Conservation (phyloP, 345 rosid species). For the Camelina laxa region DNA sequence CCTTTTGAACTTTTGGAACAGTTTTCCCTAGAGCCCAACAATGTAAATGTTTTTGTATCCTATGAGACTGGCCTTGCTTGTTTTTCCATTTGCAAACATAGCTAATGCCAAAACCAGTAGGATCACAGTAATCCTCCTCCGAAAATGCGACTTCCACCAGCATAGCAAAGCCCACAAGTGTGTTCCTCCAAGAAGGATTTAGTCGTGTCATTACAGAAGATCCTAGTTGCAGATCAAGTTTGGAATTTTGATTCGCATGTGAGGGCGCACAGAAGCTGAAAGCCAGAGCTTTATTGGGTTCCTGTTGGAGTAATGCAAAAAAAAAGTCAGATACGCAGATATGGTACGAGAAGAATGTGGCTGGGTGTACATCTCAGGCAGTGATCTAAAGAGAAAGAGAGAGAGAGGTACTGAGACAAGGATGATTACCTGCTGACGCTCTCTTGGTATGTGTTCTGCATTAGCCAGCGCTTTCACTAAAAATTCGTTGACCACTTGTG, state of each 20-base stretch:
- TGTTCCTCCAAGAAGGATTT: not conserved
- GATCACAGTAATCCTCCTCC: not conserved
- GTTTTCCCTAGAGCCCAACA: not conserved
- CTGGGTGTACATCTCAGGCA: not conserved
- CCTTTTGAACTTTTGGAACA: not conserved
- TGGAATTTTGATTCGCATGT: not conserved
- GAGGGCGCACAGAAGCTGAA: constrained; percentile 4
- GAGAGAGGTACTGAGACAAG: not conserved
- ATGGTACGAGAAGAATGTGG: not conserved
- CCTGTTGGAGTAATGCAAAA: not conserved
- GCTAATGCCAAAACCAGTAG: not conserved
- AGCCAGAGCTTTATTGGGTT: not conserved
- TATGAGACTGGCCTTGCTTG: not conserved
- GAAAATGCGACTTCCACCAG: not conserved
- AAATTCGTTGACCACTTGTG: not conserved
- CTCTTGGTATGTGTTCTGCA: not conserved
- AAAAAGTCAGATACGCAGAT: not conserved
- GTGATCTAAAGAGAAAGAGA: not conserved
- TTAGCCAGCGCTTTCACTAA: not conserved
- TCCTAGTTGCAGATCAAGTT: not conserved
- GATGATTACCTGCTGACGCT: not conserved
- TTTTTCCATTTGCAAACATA: not conserved
- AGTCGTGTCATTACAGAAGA: not conserved
- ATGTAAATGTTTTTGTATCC: not conserved
- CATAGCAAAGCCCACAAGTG: not conserved